Conservation (phyloP, 208 protist genomes). For the Wallacemonas sp. region DNA sequence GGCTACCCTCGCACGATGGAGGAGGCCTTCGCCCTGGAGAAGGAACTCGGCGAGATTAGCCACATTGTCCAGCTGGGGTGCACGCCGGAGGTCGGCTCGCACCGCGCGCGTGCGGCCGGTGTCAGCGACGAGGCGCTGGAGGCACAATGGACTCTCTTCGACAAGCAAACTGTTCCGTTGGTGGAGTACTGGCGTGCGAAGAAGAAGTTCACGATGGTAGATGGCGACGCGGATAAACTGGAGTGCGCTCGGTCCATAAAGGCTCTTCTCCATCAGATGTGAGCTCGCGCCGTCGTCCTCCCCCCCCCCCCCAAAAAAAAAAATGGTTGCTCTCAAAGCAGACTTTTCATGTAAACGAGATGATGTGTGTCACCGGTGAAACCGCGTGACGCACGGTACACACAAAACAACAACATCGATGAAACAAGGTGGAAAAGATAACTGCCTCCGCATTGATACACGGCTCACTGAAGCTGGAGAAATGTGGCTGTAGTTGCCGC, state of each 20-base stretch:
- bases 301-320: no score
- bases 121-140: slow-evolving; percentile 10
- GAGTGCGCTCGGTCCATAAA: slow-evolving; percentile 20
- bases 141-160: slow-evolving; percentile 19
- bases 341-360: background rate
- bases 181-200: slow-evolving; percentile 45
- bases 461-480: no score
- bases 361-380: no score
- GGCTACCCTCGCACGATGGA: slow-evolving; percentile 45
- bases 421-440: no score
- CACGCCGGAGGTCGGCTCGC: background rate
- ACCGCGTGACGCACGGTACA: no score
- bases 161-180: slow-evolving; percentile 11
- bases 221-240: slow-evolving; percentile 20
- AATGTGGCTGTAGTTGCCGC: no score
- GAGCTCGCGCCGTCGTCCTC: background rate
- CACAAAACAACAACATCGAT: no score
- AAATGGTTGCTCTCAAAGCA: no score
- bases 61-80: slow-evolving; percentile 26
- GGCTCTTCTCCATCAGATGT: slow-evolving; percentile 19
- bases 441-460: no score
- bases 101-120: slow-evolving; percentile 11
- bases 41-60: slow-evolving; percentile 19
- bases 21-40: slow-evolving; percentile 40
- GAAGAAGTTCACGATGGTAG: slow-evolving; percentile 25